These are phyloP conservation scores for Canavalia ensiformis DNA, from an alignment of 306 rosid species.

Conservation along the genomic window DNA sequence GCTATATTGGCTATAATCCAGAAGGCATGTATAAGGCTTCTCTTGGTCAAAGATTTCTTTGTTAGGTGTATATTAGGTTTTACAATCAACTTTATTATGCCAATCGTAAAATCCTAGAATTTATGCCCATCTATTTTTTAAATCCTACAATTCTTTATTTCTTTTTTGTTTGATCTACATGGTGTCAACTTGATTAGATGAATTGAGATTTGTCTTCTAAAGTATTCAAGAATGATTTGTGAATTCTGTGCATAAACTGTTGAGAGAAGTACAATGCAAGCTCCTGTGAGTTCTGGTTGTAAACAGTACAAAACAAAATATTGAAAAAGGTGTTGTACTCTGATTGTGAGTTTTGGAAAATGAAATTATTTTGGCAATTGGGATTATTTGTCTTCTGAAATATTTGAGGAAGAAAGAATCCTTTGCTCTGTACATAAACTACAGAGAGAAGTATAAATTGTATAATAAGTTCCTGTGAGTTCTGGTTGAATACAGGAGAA, in stretches of 20 bases:
- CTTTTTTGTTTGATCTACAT: neutral
- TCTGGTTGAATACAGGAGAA: conserved; percentile 18
- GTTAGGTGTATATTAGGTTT: neutral
- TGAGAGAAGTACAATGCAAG: neutral
- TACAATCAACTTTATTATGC: neutral
- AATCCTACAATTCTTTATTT: neutral
- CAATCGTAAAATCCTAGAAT: neutral
- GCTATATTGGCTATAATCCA: conserved; percentile 6
- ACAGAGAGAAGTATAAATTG: neutral
- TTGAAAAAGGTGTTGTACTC: neutral
- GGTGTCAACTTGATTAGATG: neutral
- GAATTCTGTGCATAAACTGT: neutral
- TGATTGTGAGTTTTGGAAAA: neutral
- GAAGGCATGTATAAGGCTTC: neutral
- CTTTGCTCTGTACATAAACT: neutral
- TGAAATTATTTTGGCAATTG: conserved; percentile 1
- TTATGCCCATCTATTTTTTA: neutral
- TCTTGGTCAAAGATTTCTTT: neutral
- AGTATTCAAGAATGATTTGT: neutral
- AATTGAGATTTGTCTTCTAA: neutral
- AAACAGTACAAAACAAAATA: neutral
- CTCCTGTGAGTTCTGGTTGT: neutral
- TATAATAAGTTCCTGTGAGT: neutral
- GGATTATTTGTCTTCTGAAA: neutral
- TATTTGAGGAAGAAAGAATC: neutral